Evolutionary conservation across 2,329 filamentous ascomycete genomes (phyloP), one percentile per base, ranked within the genome.

Genomic region (Penicillium capsulatum): DNA sequence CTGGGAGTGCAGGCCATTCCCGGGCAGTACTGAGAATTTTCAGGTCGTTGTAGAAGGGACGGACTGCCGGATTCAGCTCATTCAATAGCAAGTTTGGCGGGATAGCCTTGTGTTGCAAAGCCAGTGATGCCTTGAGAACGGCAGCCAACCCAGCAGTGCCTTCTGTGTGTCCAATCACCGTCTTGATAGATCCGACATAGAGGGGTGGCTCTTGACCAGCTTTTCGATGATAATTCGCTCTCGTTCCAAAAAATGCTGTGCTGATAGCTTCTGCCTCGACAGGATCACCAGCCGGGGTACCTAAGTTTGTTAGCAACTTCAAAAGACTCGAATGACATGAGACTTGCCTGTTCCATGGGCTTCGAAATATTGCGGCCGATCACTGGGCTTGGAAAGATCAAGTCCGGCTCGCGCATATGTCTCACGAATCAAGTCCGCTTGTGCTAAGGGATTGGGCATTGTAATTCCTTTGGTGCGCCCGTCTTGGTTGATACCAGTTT

Each of bases 281-380:
- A 3, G 52, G 52, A 22, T 55, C 52, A 15, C 52, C 50, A n/a
- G 52, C 52, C 1, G 52, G 52, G 7, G 52, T 55, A 33, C 52
- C 52, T 50, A 11, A 26, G 29, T 10, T 20, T 9, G 15, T 40
- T 16, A 36, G 43, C 11, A 22, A 22, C 19, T 22, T 7, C 8
- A 38, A 4, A 8, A 22, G 8, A 3, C 15, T 7, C 10, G 3
- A 10, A 10, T n/a, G 4, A 2, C 10, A 9, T 2, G 2, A 2
- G 13, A 9, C 52, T 20, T 49, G 58, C 69, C 70, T 2, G 71
- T 73, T 16, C 69, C 69, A 43, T 73, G 70, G 2, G 64, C 64
- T 38, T 73, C 68, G 14, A 72, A 69, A 44, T 64, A 73, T 36
- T 71, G 67, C 5, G 48, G 57, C 3, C 66, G 57, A 6, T 62